Conservation (phyloP, 2,329 filamentous ascomycete species). For the Fusarium paranaense region DNA sequence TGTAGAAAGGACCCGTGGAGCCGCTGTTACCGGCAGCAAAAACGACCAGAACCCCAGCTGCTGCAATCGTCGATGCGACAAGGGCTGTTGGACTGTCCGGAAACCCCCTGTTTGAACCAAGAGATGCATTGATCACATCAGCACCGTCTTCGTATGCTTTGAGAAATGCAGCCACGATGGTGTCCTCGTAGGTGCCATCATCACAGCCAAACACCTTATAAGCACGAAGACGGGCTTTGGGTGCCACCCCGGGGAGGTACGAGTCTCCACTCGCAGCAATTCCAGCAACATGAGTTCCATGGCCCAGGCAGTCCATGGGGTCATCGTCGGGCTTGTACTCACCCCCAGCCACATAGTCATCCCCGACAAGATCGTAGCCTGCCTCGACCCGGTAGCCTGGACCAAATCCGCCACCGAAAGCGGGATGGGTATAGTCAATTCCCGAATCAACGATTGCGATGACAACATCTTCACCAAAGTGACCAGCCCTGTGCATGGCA, state of each 20-base stretch:
- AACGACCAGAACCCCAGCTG: constrained; percentile 1
- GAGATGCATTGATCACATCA: constrained; percentile 10
- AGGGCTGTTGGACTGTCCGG: background rate
- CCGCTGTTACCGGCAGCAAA: constrained; percentile 12
- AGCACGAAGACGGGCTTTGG: constrained; percentile 4
- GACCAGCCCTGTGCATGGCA: constrained; percentile 3
- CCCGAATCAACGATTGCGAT: constrained; percentile 8
- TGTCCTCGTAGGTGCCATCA: constrained; percentile 14
- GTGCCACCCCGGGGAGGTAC: constrained; percentile 5
- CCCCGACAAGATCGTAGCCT: constrained; percentile 5
- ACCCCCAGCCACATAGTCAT: background rate
- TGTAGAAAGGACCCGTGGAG: constrained; percentile 6
- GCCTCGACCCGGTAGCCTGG: background rate
- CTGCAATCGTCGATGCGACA: background rate
- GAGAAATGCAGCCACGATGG: constrained; percentile 21
- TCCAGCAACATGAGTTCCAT: constrained; percentile 16
- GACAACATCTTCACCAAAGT: constrained; percentile 4
- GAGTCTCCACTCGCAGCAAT: constrained; percentile 2
- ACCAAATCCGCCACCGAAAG: constrained; percentile 3
- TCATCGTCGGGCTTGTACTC: constrained; percentile 7
- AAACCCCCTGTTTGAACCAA: constrained; percentile 5
- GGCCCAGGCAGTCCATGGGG: constrained; percentile 25
- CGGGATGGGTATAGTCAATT: constrained; percentile 8
- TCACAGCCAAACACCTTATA: constrained; percentile 40
- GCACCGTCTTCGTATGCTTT: constrained; percentile 23